Base-by-base conservation (phyloP, 192 early-diverging fungal genomes). In the Linnemannia zychae region DNA sequence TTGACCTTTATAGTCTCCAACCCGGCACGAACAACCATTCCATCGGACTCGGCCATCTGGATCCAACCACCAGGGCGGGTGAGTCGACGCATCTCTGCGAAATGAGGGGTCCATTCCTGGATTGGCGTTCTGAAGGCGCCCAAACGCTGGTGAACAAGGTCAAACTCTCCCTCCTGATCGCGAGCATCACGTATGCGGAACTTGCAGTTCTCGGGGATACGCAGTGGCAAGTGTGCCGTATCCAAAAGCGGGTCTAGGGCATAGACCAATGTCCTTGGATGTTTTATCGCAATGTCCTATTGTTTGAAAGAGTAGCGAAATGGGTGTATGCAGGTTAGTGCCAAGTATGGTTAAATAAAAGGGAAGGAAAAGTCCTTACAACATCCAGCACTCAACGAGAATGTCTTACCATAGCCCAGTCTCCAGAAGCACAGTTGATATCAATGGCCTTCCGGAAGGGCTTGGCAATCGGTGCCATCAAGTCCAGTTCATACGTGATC, bases 31-130 rank as follows among this genome's bases (percentile, higher is more conserved):
- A 79, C 77, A 17, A 85, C 34, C 73, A 76, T 44, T 0, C 83
- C 83, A 60, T 85, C 79, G 7, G 77, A 78, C 33, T 85, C 83
- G 18, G 83, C 77, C 49, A 85, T 57, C 44, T 85, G 83, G 46
- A 85, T 85, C 83, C 83, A 85, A 24, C 83, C 83, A 73, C 83
- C 83, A 11, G 83, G 83, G 16, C 78, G 77, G 0, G 73, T 65
- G 4, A 85, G 36, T 34, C 83, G 53, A 46, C 83, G 33, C 36
- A 85, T 46, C 28, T 85, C 83, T 69, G 83, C 83, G 37, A 85
- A 85, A 60, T 85, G 83, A 57, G 83, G 83, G 16, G 83, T 85
- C 83, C 83, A 85, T 69, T 85, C 83, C 65, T 85, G 83, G 7
- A 85, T 85, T 22, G 47, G 73, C 3, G 74, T 76, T 65, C 74